phyloP scores from a whole-genome alignment of 202 grass and related monocot species.

The Zoysia matrella region DNA sequence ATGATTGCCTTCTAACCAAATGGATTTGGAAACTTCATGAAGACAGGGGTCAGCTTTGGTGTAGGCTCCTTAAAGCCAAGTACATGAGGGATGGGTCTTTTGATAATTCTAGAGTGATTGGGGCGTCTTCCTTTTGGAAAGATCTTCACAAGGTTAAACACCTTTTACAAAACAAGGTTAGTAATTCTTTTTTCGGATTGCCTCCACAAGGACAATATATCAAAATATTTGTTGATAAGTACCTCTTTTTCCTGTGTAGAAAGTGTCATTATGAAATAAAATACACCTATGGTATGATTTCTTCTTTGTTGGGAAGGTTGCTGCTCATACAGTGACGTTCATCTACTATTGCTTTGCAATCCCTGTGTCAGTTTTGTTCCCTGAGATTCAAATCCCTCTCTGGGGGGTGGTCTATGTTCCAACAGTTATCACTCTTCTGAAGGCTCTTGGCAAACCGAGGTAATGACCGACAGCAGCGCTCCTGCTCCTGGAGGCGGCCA shows the following conservation, averaged over 20 bases:
- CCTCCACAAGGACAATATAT: background rate
- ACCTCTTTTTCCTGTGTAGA: conserved; percentile 39
- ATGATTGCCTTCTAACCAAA: too few relatives aligned
- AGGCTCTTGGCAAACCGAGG: conserved; percentile 78
- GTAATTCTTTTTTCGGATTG: background rate
- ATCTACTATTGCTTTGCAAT: conserved; percentile 80
- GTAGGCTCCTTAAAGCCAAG: too few relatives aligned
- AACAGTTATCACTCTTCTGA: conserved; percentile 70
- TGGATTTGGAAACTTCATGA: too few relatives aligned
- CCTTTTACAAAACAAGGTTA: conserved; percentile 69
- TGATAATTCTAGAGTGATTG: too few relatives aligned
- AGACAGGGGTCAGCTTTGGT: too few relatives aligned
- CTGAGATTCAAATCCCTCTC: conserved; percentile 46
- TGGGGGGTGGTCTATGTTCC: conserved; percentile 79
- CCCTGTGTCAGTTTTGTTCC: conserved; percentile 45
- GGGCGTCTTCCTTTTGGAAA: too few relatives aligned
- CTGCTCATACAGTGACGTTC: conserved; percentile 83
- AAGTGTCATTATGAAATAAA: conserved; percentile 75
- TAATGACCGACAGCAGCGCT: conserved; percentile 22
- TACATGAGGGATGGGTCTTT: too few relatives aligned
- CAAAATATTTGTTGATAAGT: conserved; percentile 1
- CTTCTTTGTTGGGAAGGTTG: conserved; percentile 85
- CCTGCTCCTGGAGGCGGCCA: too few relatives aligned
- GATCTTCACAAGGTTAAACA: too few relatives aligned
- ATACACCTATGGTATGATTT: conserved; percentile 79